Evolutionary conservation across 2,329 filamentous ascomycete species (phyloP).

Genomic region (Chrysoporthe austroafricana): DNA sequence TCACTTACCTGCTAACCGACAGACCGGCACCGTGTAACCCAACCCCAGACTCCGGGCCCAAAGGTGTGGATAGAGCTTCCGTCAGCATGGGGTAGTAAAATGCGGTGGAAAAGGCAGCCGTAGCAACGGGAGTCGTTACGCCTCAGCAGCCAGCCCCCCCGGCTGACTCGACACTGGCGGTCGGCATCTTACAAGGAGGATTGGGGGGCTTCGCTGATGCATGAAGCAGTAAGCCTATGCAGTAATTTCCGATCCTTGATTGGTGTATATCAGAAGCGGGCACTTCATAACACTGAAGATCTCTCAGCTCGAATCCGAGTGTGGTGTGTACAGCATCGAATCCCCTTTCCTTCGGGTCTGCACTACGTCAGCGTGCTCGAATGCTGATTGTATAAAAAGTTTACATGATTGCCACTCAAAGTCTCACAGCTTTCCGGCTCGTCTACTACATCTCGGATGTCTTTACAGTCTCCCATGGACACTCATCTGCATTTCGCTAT

Average conservation of each 20-base stretch:
- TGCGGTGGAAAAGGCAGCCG: too few species aligned
- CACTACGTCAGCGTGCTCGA: not conserved
- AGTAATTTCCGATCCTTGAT: not conserved
- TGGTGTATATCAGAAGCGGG: not conserved
- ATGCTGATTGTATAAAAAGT: not conserved
- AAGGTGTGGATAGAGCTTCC: not conserved
- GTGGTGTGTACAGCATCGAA: conserved; percentile 2
- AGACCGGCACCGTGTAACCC: not conserved
- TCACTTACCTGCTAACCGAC: not conserved
- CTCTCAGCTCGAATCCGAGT: not conserved
- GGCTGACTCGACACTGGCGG: conserved; percentile 9
- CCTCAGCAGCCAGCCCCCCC: not conserved
- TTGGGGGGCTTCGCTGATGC: not conserved
- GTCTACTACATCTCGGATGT: not conserved
- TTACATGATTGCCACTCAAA: not conserved
- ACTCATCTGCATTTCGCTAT: not conserved
- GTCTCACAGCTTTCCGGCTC: too few species aligned
- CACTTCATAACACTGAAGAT: not conserved
- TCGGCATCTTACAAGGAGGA: not conserved
- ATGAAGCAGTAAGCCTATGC: not conserved
- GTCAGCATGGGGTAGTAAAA: not conserved
- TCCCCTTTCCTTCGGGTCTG: not conserved
- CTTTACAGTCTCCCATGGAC: not conserved
- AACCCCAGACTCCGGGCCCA: not conserved
- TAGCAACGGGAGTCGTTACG: not conserved